A percentile compares a stretch with the other conserved stretches of the same genome.
Evolutionary conservation across 78 protist species (phyloP).

Genomic region (Pigoraptor vietnamica): DNA sequence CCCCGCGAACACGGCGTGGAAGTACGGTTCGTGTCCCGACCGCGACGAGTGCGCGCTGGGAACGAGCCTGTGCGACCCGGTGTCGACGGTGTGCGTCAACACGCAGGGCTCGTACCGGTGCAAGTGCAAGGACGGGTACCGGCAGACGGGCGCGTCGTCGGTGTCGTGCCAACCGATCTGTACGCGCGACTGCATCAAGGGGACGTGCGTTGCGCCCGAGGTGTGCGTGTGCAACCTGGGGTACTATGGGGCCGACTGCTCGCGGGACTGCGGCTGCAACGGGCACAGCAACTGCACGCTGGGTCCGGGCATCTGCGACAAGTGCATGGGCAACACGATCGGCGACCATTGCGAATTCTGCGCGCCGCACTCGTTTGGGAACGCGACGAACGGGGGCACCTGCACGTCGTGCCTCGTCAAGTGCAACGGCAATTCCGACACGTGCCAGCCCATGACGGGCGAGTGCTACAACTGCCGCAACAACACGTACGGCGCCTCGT

Average conservation of each 20-base stretch:
- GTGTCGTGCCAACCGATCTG: neutral
- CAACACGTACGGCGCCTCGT: neutral
- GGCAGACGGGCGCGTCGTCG: neutral
- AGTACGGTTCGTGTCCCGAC: slow-evolving; percentile 1
- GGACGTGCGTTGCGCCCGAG: neutral
- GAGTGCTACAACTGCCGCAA: neutral
- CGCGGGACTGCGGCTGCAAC: slow-evolving; percentile 3
- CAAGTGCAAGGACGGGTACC: neutral
- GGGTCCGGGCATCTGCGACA: neutral
- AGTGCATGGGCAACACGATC: neutral
- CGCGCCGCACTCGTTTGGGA: neutral
- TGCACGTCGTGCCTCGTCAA: neutral
- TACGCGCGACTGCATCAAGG: neutral
- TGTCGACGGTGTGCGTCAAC: neutral
- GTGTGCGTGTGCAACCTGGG: neutral
- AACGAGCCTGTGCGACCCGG: neutral
- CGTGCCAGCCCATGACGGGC: neutral
- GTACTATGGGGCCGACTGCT: neutral
- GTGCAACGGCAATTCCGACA: neutral
- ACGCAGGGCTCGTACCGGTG: neutral
- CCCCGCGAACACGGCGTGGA: neutral
- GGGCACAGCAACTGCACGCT: neutral
- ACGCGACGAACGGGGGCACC: neutral
- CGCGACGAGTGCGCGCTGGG: neutral
- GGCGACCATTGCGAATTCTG: neutral